A percentile compares a stretch with the other conserved stretches of the same genome.
phyloP scores from a whole-genome alignment of 1,284 basidiomycete genomes.

The Cryptococcus depauperatus region DNA sequence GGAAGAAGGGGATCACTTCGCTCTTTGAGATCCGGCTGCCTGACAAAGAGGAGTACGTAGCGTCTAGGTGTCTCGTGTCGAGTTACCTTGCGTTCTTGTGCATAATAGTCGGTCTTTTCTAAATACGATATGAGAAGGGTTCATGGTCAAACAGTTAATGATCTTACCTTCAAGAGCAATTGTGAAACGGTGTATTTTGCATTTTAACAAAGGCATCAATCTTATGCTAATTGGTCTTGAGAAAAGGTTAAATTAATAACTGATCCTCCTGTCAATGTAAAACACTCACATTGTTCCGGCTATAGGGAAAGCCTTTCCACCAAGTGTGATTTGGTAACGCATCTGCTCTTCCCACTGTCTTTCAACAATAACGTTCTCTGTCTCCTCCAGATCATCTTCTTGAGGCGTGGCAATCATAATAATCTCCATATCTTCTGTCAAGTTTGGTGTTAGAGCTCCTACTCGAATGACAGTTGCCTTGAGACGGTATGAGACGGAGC shows the following conservation, averaged over 20 bases:
- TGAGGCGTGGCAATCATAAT: conserved; percentile 66
- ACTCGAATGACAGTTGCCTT: conserved; percentile 76
- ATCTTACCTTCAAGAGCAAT: conserved; percentile 72
- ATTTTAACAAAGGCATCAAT: conserved; percentile 74
- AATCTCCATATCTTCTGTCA: conserved; percentile 65
- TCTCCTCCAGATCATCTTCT: conserved; percentile 70
- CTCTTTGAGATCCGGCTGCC: conserved; percentile 48
- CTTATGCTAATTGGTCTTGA: conserved; percentile 68
- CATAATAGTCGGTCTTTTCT: conserved; percentile 76
- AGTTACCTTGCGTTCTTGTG: conserved; percentile 60
- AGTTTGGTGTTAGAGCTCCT: conserved; percentile 68
- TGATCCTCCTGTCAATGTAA: neutral
- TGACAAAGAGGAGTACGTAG: conserved; percentile 62
- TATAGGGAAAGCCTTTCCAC: conserved; percentile 72
- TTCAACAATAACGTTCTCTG: conserved; percentile 75
- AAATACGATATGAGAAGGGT: conserved; percentile 3
- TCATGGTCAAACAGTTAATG: conserved; percentile 5
- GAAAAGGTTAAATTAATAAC: no score
- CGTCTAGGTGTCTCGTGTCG: conserved; percentile 65
- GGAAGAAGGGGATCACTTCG: conserved; percentile 49
- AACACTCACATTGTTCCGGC: conserved; percentile 59
- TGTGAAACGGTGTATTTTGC: conserved; percentile 69
- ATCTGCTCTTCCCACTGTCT: conserved; percentile 87
- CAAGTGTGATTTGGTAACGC: conserved; percentile 65
- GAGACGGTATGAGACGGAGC: conserved; percentile 69